Conservation (phyloP, 2,329 filamentous ascomycete species). For the Paramyrothecium sp. region DNA sequence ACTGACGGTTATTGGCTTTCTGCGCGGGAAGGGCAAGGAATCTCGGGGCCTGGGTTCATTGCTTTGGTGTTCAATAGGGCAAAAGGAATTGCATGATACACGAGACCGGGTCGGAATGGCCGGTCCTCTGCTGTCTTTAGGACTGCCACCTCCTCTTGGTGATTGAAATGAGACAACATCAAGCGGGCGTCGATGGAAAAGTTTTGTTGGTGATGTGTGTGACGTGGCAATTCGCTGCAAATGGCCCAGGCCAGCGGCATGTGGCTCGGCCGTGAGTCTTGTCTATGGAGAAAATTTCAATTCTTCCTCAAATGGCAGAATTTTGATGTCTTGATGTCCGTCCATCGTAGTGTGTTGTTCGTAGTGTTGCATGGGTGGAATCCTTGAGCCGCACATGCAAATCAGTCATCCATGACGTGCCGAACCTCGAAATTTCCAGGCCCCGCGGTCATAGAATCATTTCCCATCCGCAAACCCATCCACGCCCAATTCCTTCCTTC, state of each 20-base stretch:
- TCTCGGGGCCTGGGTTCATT: conserved; percentile 42
- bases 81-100: conserved; percentile 51
- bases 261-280: too few species aligned
- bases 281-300: not conserved
- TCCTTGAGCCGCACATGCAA: not conserved
- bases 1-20: conserved; percentile 27
- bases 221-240: not conserved
- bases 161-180: conserved; percentile 44
- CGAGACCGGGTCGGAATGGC: conserved; percentile 32
- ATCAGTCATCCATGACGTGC: conserved; percentile 22
- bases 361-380: not conserved
- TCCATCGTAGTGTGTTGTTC: not conserved
- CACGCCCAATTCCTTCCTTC: not conserved
- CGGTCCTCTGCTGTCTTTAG: conserved; percentile 44
- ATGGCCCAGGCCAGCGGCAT: not conserved
- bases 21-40: conserved; percentile 33
- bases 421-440: conserved; percentile 18
- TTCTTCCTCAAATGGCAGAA: not conserved
- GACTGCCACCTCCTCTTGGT: conserved; percentile 43
- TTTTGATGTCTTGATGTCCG: not conserved
- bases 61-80: conserved; percentile 53
- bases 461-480: conserved; percentile 2
- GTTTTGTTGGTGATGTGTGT: conserved; percentile 12
- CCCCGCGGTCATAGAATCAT: conserved; percentile 14
- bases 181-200: conserved; percentile 26